Evolutionary conservation across 176 grass and related monocot species (phyloP).

Genomic region (Raddia distichophylla): DNA sequence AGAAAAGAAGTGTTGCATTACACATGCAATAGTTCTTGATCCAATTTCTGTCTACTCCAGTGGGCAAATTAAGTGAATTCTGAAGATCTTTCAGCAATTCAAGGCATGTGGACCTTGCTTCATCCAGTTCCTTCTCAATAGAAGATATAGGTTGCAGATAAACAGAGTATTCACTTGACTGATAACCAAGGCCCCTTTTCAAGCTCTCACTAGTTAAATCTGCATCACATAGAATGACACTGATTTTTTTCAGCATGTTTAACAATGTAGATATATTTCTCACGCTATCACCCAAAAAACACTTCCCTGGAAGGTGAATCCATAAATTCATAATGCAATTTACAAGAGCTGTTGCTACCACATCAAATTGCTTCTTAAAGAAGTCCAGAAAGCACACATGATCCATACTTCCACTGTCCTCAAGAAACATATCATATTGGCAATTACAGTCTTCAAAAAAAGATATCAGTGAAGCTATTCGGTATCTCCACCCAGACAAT

Average conservation of each 20-base stretch:
- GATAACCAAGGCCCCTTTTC: constrained; percentile 46
- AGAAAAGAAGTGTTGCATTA: constrained; percentile 76
- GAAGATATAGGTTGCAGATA: neutral
- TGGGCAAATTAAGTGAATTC: constrained; percentile 40
- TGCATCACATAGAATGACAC: constrained; percentile 30
- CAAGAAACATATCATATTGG: constrained; percentile 53
- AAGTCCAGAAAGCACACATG: constrained; percentile 49
- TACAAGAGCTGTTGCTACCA: constrained; percentile 31
- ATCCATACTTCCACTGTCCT: constrained; percentile 29
- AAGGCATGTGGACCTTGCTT: constrained; percentile 48
- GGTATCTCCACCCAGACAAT: constrained; percentile 51
- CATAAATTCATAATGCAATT: constrained; percentile 55
- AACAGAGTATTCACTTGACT: constrained; percentile 1
- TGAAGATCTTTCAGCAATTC: constrained; percentile 50
- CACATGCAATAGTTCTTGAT: constrained; percentile 62
- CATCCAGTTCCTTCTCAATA: constrained; percentile 41
- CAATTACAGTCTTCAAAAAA: constrained; percentile 61
- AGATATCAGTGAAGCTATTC: constrained; percentile 53
- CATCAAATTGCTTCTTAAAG: constrained; percentile 56
- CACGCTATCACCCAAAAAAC: constrained; percentile 40
- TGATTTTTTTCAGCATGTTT: constrained; percentile 46
- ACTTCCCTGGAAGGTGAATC: constrained; percentile 54
- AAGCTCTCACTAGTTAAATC: constrained; percentile 46
- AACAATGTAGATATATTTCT: constrained; percentile 44
- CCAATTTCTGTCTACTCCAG: constrained; percentile 27